Conservation (phyloP, 148 eudicot genomes). For the Simmondsia chinensis region DNA sequence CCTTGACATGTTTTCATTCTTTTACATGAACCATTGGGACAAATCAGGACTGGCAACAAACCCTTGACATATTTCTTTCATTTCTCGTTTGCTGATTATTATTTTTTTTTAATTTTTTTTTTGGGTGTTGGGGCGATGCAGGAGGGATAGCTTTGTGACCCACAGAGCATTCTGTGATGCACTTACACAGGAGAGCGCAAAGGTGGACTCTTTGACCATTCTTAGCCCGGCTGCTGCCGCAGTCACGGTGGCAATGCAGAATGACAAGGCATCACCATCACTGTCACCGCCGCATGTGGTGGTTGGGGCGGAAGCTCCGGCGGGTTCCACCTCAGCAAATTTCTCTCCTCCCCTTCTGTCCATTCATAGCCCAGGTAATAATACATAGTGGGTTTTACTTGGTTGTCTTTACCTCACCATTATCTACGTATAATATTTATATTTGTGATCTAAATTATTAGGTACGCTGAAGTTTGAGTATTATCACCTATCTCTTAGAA, state of each 20-base stretch:
- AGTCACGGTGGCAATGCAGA: no score
- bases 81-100: neutral
- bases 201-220: no score
- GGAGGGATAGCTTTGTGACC: slow-evolving; percentile 79
- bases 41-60: no score
- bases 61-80: no score
- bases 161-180: slow-evolving; percentile 83
- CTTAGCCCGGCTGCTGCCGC: no score
- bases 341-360: slow-evolving; percentile 58
- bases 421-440: no score
- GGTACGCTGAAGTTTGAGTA: no score
- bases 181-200: slow-evolving; percentile 52
- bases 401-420: neutral
- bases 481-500: no score
- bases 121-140: slow-evolving; percentile 6
- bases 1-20: no score
- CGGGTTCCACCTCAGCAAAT: slow-evolving; percentile 50
- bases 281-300: slow-evolving; percentile 21
- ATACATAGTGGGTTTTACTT: neutral
- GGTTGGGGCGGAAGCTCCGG: slow-evolving; percentile 38
- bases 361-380: slow-evolving; percentile 58
- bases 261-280: neutral
- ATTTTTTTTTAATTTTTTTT: neutral
- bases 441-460: no score
- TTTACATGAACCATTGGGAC: no score